Base-by-base conservation (phyloP, 1,284 basidiomycete species). In the Malassezia pachydermatis region DNA sequence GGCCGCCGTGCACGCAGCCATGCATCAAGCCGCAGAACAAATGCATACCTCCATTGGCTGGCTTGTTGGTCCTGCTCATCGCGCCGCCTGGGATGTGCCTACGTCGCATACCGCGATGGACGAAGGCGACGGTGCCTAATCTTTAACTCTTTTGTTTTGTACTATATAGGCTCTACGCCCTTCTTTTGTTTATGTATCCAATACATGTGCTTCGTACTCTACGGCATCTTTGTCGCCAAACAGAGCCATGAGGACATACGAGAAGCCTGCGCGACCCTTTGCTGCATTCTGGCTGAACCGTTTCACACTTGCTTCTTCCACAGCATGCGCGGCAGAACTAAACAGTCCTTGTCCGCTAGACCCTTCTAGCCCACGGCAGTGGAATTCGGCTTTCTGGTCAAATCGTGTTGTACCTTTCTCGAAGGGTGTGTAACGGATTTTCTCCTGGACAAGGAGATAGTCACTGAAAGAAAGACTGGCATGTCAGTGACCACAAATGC, bases 21-120 rank as follows among this genome's bases (percentile, higher is more conserved):
- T 51, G 43, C 43, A 51, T 25, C 36, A 46, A 14, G 38, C 38
- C 9, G 37, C 30, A 2, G 20, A 25, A 28, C 49, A 37, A 7
- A 51, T 51, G 49, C 34, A 45, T 32, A 7, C 24, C 5, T 36
- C 43, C 25, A 33, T 51, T 9, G 49, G 49, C 16, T 51, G 49
- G 49, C 42, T 51, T 14, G 39, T 34, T 5, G 43, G 38, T 6
- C 34, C 49, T 5, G 27, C 49, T 29, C 37, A 46, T 25, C 37
- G 49, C 8, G 9, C 30, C 7, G 16, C 38, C 5, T 46, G 49
- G 49, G n/a, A 22, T 4, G 20, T 5, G 36, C n/a, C n/a, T 11
- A 13, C 30, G 3, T 5, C 30, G 24, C 23, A 20, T 33, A 41
- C n/a, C 37, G 34, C 43, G 4, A 45, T 51, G 49, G 49, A 51